These are phyloP conservation scores for Avena atlantica DNA, from an alignment of 176 grass and related monocot genomes.

Conservation along the genomic window DNA sequence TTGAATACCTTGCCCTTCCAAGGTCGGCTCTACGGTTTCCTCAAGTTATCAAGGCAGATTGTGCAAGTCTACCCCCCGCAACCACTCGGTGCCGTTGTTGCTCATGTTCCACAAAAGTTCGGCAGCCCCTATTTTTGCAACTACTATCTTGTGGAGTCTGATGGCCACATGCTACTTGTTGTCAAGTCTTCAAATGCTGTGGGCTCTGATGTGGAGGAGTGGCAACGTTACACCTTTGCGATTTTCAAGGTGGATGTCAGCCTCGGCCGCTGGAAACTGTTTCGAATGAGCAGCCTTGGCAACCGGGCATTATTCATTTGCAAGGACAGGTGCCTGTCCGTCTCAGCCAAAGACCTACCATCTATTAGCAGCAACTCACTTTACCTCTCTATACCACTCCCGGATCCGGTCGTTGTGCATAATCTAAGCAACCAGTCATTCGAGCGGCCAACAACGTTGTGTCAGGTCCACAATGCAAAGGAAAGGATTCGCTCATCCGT, in stretches of 20 bases:
- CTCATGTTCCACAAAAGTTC: neutral
- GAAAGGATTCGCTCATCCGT: conserved; percentile 33
- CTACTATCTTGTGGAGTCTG: conserved; percentile 31
- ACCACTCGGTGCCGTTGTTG: neutral
- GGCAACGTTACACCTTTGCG: neutral
- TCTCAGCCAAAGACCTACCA: too few species aligned
- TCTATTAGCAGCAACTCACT: too few species aligned
- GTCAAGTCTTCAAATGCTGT: neutral
- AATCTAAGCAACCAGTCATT: neutral
- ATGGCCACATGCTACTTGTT: conserved; percentile 16
- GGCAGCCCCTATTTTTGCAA: neutral
- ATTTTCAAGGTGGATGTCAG: neutral
- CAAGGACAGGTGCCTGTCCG: neutral
- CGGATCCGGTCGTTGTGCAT: too few species aligned
- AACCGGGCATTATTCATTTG: conserved; percentile 39
- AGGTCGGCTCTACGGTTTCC: too few species aligned
- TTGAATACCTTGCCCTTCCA: too few species aligned
- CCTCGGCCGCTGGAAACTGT: neutral
- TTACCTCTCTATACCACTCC: too few species aligned
- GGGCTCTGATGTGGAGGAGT: neutral
- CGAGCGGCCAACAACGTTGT: neutral
- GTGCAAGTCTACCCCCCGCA: conserved; percentile 18
- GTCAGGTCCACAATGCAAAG: conserved; percentile 13
- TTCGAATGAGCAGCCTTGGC: conserved; percentile 8
- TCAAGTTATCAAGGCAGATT: neutral